phyloP scores from a whole-genome alignment of 441 rosid species.

The Adansonia rubrostipa region DNA sequence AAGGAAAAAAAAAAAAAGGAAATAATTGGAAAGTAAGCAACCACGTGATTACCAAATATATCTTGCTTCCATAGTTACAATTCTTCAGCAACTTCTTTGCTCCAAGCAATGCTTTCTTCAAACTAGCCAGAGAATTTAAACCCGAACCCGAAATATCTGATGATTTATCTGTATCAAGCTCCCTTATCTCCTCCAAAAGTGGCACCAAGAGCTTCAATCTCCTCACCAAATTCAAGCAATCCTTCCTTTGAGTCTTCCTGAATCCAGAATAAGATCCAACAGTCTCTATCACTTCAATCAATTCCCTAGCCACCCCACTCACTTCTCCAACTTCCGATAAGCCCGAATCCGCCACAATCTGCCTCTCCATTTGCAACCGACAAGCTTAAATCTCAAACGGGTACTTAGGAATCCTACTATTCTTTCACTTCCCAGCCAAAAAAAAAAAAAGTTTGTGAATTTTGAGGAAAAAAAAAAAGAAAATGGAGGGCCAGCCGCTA shows the following conservation, averaged over 20 bases:
- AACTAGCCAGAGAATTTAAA: constrained; percentile 37
- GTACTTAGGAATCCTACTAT: background rate
- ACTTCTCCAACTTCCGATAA: constrained; percentile 32
- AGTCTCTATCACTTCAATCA: constrained; percentile 48
- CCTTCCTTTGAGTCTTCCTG: constrained; percentile 56
- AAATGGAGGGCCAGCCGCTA: background rate
- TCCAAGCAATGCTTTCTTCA: constrained; percentile 46
- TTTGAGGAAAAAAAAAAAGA: background rate
- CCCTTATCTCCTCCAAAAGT: constrained; percentile 56
- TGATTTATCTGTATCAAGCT: constrained; percentile 30
- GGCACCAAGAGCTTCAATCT: constrained; percentile 64
- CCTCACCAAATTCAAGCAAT: constrained; percentile 57
- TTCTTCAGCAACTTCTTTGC: constrained; percentile 62
- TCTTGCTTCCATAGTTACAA: constrained; percentile 66
- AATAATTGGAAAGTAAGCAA: background rate
- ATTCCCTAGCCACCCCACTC: constrained; percentile 30
- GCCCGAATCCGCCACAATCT: constrained; percentile 30
- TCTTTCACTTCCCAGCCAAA: background rate
- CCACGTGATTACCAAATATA: constrained; percentile 52
- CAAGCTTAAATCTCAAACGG: constrained; percentile 21
- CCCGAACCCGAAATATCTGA: constrained; percentile 14
- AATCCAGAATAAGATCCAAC: constrained; percentile 49
- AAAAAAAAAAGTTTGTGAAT: background rate
- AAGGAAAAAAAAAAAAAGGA: background rate
- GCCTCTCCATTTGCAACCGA: constrained; percentile 33